These are phyloP conservation scores for Vigna angularis DNA, from an alignment of 306 rosid genomes.

Conservation along the genomic window DNA sequence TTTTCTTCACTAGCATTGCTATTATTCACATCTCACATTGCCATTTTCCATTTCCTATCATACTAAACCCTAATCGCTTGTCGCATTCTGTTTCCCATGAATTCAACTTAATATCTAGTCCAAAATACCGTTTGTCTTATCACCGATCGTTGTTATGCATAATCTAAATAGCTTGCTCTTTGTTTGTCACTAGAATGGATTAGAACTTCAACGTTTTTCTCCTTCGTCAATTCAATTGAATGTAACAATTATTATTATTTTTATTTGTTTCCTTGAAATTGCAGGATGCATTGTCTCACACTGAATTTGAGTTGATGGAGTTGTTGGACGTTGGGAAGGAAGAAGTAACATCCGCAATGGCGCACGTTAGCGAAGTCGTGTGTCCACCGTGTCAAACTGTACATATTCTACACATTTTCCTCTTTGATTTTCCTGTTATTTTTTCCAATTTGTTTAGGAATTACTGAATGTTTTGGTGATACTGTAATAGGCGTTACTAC, in stretches of 20 bases:
- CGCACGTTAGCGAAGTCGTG: conserved; percentile 77
- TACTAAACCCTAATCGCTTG: neutral
- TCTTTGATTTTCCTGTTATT: neutral
- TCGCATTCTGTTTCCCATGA: conserved; percentile 4
- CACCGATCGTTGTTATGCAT: neutral
- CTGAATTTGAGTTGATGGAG: conserved; percentile 93
- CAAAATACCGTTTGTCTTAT: neutral
- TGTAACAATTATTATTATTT: neutral
- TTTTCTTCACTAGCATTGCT: neutral
- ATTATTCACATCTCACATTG: neutral
- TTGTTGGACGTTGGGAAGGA: conserved; percentile 76
- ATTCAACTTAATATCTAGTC: neutral
- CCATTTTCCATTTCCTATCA: neutral
- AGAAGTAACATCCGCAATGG: conserved; percentile 69
- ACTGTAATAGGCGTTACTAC: conserved; percentile 59
- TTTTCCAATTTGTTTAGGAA: conserved; percentile 16
- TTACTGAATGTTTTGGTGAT: conserved; percentile 40
- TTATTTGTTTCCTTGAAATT: neutral
- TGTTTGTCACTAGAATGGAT: neutral
- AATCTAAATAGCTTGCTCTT: conserved; percentile 13
- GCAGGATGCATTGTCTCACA: conserved; percentile 81
- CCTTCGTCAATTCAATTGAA: neutral
- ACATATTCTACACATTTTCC: conserved; percentile 3
- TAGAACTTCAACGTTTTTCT: neutral
- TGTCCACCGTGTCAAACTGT: conserved; percentile 95